Evolutionary conservation across 1,284 basidiomycete genomes (phyloP), one percentile per base, ranked within the genome.

Genomic region (Tylopilus sp.): DNA sequence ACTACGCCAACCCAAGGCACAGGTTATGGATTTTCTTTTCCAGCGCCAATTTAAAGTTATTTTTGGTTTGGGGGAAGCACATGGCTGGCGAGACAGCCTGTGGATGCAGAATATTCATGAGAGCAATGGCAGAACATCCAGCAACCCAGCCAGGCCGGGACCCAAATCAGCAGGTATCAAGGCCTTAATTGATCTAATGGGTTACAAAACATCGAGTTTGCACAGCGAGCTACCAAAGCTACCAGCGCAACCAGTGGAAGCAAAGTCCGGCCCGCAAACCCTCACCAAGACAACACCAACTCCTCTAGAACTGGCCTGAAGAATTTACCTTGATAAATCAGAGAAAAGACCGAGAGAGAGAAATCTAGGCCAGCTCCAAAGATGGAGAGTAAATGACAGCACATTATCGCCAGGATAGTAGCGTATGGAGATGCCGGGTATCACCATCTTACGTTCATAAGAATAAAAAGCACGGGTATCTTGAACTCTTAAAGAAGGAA

Each of bases 331-430:
- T 39, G 44, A 69, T 73, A 72, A 69, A 67, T 68, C 60, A 67
- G 69, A 16, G n/a, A 44, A 60, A 36, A 24, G 44, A 63, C n/a
- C 5, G 57, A 26, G 51, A 44, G 29, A 32, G 33, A 52, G 39
- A 61, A 39, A 52, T 60, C 24, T 53, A 59, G 59, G 49, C 63
- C 66, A 68, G 72, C 69, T 65, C 66, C 67, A 22, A 52, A 36
- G 16, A 47, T 16, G 36, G 58, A 60, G 22, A 24, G 59, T 38
- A 32, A 32, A 61, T 15, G 16, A 55, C 32, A 59, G 39, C n/a
- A 47, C 41, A 53, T 57, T 56, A 68, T 79, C 77, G 32, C 77
- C 69, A 67, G 77, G 76, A 77, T 62, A 54, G 32, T 33, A 41
- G 55, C 64, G 53, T 24, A n/a, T 41, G 22, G 41, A 54, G 41